Evolutionary conservation across 2,329 filamentous ascomycete species (phyloP).

Genomic region (Tolypocladium amazonense): DNA sequence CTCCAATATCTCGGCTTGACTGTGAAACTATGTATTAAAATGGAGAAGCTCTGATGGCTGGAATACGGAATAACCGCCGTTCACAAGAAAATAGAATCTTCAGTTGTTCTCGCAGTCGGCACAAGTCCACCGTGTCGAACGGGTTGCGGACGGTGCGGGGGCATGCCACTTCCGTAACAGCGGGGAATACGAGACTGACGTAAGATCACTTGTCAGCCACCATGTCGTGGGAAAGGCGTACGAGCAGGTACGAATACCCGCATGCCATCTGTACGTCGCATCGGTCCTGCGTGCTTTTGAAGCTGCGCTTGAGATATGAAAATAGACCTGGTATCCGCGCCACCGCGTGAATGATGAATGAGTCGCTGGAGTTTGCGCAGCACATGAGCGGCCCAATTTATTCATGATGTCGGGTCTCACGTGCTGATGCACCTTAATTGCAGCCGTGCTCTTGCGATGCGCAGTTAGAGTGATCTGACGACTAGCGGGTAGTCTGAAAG

Average conservation of each 20-base stretch:
- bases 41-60: not conserved
- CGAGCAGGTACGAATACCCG: too few relatives aligned
- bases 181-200: not conserved
- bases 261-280: too few relatives aligned
- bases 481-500: not conserved
- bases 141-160: not conserved
- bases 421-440: too few relatives aligned
- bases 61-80: not conserved
- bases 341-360: not conserved
- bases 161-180: not conserved
- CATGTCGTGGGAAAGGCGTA: not conserved
- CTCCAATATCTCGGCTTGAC: not conserved
- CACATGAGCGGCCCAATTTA: not conserved
- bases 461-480: too few relatives aligned
- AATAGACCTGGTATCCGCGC: not conserved
- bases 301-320: not conserved
- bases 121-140: not conserved
- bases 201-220: not conserved
- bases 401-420: not conserved
- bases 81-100: not conserved
- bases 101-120: not conserved
- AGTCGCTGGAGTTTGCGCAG: not conserved
- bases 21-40: too few relatives aligned
- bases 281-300: not conserved
- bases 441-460: too few relatives aligned